Conservation (phyloP, 139 green algal genomes). For the Tetraselmis chui region DNA sequence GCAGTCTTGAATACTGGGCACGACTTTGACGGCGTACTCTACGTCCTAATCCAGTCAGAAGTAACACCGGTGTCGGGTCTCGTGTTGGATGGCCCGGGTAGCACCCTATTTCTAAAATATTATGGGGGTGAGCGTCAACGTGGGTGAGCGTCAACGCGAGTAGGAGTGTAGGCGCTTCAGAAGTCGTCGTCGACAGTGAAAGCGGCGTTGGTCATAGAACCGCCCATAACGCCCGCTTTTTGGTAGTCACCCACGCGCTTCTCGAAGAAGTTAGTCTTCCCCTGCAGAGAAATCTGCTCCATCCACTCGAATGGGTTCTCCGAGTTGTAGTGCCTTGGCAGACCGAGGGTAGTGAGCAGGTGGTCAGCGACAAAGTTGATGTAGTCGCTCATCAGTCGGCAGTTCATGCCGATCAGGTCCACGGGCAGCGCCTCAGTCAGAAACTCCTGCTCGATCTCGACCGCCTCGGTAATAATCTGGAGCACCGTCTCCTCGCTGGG, state of each 20-base stretch:
- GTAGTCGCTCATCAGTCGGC: constrained; percentile 75
- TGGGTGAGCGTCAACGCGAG: no score
- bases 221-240: neutral
- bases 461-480: constrained; percentile 82
- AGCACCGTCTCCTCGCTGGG: constrained; percentile 31
- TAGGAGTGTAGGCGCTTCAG: no score
- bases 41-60: no score
- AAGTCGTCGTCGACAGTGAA: no score
- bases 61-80: no score
- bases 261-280: constrained; percentile 97
- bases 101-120: no score
- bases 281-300: constrained; percentile 87
- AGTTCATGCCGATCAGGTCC: constrained; percentile 86
- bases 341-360: constrained; percentile 81
- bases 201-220: no score
- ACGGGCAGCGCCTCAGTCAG: constrained; percentile 81
- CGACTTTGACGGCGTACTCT: no score
- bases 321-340: constrained; percentile 71
- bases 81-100: no score
- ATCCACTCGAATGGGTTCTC: constrained; percentile 95
- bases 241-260: constrained; percentile 91
- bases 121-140: no score
- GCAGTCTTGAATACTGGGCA: no score
- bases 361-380: constrained; percentile 97
- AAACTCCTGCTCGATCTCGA: constrained; percentile 94